Conservation (phyloP, 106 monocot genomes). For the Acorus calamus region DNA sequence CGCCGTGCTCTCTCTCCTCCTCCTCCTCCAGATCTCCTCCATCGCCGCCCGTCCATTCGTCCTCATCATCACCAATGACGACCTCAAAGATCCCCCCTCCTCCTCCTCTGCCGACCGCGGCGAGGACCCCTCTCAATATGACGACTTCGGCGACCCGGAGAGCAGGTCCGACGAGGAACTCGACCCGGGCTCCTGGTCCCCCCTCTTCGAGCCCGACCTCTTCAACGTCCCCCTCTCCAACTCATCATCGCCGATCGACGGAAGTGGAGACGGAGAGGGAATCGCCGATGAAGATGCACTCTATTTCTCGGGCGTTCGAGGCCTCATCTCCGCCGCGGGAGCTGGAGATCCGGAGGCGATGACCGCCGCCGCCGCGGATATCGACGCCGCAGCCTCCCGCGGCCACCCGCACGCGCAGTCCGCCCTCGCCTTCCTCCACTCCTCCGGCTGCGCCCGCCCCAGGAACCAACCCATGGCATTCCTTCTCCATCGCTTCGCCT, state of each 20-base stretch:
- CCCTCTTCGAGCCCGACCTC: constrained; percentile 40
- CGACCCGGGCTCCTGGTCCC: constrained; percentile 70
- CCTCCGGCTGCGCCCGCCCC: constrained; percentile 34
- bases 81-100: constrained; percentile 24
- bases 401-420: constrained; percentile 78
- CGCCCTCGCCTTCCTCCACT: constrained; percentile 50
- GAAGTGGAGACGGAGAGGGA: too few species aligned
- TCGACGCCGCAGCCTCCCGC: constrained; percentile 38
- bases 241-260: constrained; percentile 10
- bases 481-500: constrained; percentile 65
- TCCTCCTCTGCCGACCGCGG: constrained; percentile 11
- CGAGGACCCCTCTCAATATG: constrained; percentile 50
- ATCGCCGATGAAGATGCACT: constrained; percentile 10
- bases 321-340: constrained; percentile 47
- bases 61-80: constrained; percentile 40
- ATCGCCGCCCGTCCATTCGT: constrained; percentile 45
- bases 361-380: constrained; percentile 32
- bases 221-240: constrained; percentile 1
- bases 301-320: constrained; percentile 47
- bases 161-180: constrained; percentile 30
- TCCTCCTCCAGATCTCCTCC: constrained; percentile 18
- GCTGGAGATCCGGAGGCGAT: constrained; percentile 40
- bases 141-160: constrained; percentile 53
- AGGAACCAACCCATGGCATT: constrained; percentile 43
- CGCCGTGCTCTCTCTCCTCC: constrained; percentile 13